A percentile compares a stretch with the other conserved stretches of the same genome.
These are phyloP conservation scores for Triticum timopheevii DNA, from an alignment of 176 grass and related monocot species.

Conservation along the genomic window DNA sequence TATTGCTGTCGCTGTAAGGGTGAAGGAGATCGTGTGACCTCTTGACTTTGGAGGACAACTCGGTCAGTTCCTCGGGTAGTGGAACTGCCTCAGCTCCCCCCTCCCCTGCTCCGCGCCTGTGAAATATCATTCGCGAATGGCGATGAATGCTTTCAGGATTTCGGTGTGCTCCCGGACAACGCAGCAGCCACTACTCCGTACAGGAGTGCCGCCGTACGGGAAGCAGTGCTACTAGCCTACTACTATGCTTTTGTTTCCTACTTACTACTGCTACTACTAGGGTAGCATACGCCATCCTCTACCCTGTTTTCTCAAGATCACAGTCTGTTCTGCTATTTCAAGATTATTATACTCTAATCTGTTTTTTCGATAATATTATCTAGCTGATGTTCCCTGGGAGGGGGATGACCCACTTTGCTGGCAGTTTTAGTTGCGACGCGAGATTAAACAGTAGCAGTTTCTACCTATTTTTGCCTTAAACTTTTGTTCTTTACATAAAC, in stretches of 20 bases:
- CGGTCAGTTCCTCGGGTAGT: neutral
- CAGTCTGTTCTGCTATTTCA: too few species aligned
- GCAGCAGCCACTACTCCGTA: neutral
- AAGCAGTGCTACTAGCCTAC: neutral
- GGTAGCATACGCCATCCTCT: too few species aligned
- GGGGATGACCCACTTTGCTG: too few species aligned
- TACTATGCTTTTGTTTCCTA: neutral
- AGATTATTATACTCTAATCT: too few species aligned
- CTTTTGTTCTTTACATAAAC: too few species aligned
- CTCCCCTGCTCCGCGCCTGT: neutral
- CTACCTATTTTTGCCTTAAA: too few species aligned
- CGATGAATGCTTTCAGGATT: neutral
- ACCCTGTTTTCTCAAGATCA: too few species aligned
- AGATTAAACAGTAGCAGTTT: too few species aligned
- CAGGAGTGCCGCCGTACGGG: neutral
- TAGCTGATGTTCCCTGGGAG: too few species aligned
- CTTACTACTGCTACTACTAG: too few species aligned
- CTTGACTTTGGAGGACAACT: constrained; percentile 43
- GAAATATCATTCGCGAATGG: constrained; percentile 4
- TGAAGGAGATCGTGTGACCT: neutral
- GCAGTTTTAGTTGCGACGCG: too few species aligned
- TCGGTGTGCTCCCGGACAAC: neutral
- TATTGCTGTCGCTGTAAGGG: neutral
- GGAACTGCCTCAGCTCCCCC: neutral
- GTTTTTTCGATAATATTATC: too few species aligned